Evolutionary conservation across 345 rosid species (phyloP), one percentile per base, ranked within the genome.

Genomic region (Schrenkiella parvula): DNA sequence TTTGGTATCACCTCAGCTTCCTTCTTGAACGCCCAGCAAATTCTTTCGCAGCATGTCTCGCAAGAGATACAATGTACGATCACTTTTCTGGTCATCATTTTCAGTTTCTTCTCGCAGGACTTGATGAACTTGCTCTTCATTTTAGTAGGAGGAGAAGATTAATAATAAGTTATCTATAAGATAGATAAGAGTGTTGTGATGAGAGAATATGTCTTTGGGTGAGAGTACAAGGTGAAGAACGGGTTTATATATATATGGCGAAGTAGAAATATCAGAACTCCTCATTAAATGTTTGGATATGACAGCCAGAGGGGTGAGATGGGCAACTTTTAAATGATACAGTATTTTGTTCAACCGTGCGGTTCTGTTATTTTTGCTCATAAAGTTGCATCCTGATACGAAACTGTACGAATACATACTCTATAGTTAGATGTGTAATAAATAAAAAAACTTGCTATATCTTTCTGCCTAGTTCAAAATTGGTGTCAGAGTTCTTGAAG

Each of bases 351-450:
- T 52, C 62, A 75, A 73, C 78, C 81, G 79, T 78, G 81, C 73
- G 64, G 83, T 78, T 68, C 82, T 60, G 62, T 71, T 61, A 62
- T 32, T 41, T 68, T 7, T 51, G 52, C 53, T 75, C 39, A 29
- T 58, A 66, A 73, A 15, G 50, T 48, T 21, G 73, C 31, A 56
- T 50, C 14, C 41, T 61, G 73, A 82, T 83, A 64, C 64, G 87
- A 82, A 87, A 68, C 60, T 81, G 92, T 89, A 85, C 85, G 91
- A 87, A 76, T 77, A 76, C 43, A 76, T 53, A 64, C 74, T 15
- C 25, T 54, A 70, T 68, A 50, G 64, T 32, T 69, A 57, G 25
- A 71, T 58, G 32, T 57, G 47, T 22, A 71, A 48, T 53, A 26
- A 61, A n/a, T n/a, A n/a, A n/a, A n/a, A 19, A 13, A 47, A 23